phyloP scores from a whole-genome alignment of 306 rosid genomes.

The Lagenaria siceraria region DNA sequence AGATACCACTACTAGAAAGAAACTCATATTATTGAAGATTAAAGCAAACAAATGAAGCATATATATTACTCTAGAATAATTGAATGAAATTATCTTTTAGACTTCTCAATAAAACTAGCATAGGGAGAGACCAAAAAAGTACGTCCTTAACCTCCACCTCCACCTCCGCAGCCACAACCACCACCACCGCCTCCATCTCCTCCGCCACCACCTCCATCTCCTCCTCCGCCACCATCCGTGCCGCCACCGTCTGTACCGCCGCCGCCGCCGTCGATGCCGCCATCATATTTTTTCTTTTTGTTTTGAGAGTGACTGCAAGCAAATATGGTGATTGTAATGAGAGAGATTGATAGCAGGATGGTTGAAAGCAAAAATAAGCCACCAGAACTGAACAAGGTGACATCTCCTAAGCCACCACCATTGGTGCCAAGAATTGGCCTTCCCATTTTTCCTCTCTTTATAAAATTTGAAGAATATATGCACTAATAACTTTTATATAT shows the following conservation, averaged over 20 bases:
- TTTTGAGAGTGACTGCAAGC: neutral
- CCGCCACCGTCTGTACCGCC: neutral
- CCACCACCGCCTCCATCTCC: neutral
- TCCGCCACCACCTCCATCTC: accelerated
- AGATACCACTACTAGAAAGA: too few species aligned
- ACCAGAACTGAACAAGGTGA: neutral
- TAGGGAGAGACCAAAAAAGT: too few species aligned
- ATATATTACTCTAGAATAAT: too few species aligned
- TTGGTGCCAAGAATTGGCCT: neutral
- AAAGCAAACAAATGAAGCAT: too few species aligned
- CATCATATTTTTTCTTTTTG: too few species aligned
- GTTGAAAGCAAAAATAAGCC: neutral
- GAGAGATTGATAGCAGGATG: neutral
- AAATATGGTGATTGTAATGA: neutral
- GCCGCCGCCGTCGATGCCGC: neutral
- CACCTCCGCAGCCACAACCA: too few species aligned
- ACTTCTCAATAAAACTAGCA: neutral
- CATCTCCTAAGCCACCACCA: neutral
- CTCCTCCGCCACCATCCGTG: neutral
- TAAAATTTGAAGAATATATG: neutral
- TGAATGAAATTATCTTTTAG: too few species aligned
- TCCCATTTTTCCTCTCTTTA: neutral
- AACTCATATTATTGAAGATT: too few species aligned
- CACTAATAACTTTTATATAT: neutral
- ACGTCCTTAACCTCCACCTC: neutral